These are phyloP conservation scores for Fomes fomentarius DNA, from an alignment of 1,284 basidiomycete species.

Conservation along the genomic window DNA sequence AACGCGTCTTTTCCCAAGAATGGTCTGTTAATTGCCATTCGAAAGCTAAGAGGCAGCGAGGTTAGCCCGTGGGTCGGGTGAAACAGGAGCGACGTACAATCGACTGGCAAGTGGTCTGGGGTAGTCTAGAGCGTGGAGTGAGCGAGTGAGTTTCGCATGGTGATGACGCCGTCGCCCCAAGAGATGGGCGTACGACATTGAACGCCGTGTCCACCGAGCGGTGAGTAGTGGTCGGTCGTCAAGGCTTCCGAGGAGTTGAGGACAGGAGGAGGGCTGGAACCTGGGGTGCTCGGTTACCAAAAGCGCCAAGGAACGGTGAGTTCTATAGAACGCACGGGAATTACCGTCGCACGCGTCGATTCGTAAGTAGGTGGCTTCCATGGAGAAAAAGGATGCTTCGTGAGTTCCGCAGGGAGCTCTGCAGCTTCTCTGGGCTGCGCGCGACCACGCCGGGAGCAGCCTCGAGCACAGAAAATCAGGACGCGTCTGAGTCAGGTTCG, in stretches of 20 bases:
- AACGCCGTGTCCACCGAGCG: too few relatives aligned
- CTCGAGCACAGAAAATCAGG: constrained; percentile 5
- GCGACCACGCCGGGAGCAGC: constrained; percentile 12
- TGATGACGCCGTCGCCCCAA: not conserved
- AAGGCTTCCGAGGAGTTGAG: too few relatives aligned
- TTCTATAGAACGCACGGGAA: too few relatives aligned
- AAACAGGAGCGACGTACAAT: not conserved
- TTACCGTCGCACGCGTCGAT: not conserved
- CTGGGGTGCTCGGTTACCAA: not conserved
- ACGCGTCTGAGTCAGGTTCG: not conserved
- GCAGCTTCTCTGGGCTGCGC: not conserved
- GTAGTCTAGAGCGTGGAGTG: not conserved
- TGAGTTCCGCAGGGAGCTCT: not conserved
- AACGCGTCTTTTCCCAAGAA: too few relatives aligned
- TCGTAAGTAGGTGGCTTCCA: constrained; percentile 1
- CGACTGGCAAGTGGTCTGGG: too few relatives aligned
- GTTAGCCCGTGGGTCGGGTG: not conserved
- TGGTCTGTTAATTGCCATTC: too few relatives aligned
- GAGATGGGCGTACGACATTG: too few relatives aligned
- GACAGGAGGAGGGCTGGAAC: not conserved
- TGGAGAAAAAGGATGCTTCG: constrained; percentile 5
- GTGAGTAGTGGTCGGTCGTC: too few relatives aligned
- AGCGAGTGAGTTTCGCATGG: not conserved
- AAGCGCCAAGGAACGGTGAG: not conserved
- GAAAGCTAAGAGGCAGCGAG: not conserved